Percentiles rank a stretch among this genome's conserved stretches.
phyloP scores from a whole-genome alignment of 768 basidiomycete genomes.

The Kwoniella shandongensis region DNA sequence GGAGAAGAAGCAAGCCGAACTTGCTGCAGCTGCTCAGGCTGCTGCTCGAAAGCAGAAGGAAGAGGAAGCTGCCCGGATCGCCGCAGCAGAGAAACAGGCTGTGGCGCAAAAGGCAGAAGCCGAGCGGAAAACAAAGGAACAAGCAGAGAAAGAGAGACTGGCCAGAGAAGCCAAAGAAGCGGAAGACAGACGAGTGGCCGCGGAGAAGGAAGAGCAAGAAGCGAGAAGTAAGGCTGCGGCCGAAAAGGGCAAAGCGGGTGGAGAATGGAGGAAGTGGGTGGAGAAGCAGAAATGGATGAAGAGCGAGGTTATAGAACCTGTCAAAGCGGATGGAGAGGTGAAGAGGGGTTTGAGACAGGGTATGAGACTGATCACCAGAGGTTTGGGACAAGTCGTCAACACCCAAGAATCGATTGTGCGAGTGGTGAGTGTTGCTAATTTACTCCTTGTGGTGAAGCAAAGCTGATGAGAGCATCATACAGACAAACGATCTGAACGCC shows the following conservation, averaged over 20 bases:
- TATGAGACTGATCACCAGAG: constrained; percentile 47
- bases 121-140: constrained; percentile 58
- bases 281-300: constrained; percentile 47
- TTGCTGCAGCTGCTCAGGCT: constrained; percentile 11
- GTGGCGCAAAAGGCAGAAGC: constrained; percentile 47
- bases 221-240: constrained; percentile 23
- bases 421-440: constrained; percentile 31
- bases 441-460: constrained; percentile 27
- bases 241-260: constrained; percentile 29
- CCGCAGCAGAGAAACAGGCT: constrained; percentile 50
- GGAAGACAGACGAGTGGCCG: constrained; percentile 17
- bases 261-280: constrained; percentile 44
- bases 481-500: constrained; percentile 56
- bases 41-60: constrained; percentile 25
- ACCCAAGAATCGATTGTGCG: constrained; percentile 33
- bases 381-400: constrained; percentile 51
- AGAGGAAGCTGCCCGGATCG: constrained; percentile 54
- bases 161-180: constrained; percentile 24
- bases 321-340: constrained; percentile 61
- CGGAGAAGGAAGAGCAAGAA: constrained; percentile 31
- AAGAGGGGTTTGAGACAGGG: constrained; percentile 31
- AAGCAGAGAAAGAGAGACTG: constrained; percentile 51
- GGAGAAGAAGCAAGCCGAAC: constrained; percentile 27
- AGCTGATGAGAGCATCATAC: background rate
- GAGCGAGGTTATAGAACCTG: constrained; percentile 55